These are phyloP conservation scores for Pythium phragmitis DNA, from an alignment of 352 stramenopile species.

Conservation along the genomic window DNA sequence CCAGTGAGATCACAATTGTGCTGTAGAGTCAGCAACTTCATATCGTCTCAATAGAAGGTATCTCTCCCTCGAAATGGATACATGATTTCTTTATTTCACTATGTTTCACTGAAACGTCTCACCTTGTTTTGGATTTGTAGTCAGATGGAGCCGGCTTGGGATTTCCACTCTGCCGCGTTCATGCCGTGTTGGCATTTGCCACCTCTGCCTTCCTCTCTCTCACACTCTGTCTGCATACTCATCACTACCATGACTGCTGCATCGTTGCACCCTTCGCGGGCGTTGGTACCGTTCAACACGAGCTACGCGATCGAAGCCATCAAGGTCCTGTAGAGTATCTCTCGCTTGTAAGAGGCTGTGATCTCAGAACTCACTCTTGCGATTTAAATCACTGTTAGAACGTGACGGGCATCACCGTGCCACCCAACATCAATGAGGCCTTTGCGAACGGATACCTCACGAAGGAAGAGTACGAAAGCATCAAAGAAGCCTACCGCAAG, in stretches of 20 bases:
- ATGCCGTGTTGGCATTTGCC: too few relatives aligned
- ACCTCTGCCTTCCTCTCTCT: neutral
- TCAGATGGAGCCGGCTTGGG: constrained; percentile 7
- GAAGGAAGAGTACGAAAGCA: constrained; percentile 16
- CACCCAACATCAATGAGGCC: constrained; percentile 8
- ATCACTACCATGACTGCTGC: neutral
- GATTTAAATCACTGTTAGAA: neutral
- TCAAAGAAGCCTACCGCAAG: constrained; percentile 6
- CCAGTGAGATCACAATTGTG: constrained; percentile 7
- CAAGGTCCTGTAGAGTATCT: neutral
- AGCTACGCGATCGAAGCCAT: constrained; percentile 12
- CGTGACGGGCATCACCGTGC: constrained; percentile 11
- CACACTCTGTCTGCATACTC: neutral
- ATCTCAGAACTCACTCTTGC: constrained; percentile 4
- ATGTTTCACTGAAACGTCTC: neutral
- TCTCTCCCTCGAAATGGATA: neutral
- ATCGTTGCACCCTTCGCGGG: neutral
- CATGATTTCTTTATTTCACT: neutral
- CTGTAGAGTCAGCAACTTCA: neutral
- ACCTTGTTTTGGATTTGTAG: constrained; percentile 2
- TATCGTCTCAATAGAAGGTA: neutral
- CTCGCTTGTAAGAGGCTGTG: neutral
- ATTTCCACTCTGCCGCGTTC: neutral
- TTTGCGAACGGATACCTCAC: constrained; percentile 13
- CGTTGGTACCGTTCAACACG: constrained; percentile 9